Base-by-base conservation (phyloP, 1,284 basidiomycete species). In the Ustilago nuda region DNA sequence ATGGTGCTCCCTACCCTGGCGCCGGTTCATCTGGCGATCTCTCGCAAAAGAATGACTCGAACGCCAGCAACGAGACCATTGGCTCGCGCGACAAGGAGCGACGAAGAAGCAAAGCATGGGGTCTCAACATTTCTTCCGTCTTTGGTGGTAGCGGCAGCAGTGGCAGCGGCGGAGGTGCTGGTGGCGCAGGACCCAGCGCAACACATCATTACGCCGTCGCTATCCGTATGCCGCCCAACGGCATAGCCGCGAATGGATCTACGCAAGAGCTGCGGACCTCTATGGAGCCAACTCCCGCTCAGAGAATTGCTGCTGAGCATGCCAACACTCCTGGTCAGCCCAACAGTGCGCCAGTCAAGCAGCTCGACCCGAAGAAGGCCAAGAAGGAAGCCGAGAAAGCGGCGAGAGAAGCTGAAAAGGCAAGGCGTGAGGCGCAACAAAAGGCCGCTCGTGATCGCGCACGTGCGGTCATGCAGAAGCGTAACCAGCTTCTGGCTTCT, bases 381-480 rank as follows among this genome's bases (percentile, higher is more conserved):
- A 94, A 94, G 89, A 95, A 95, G 88, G 93, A 95, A 86, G 93
- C 93, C 1, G 92, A 95, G 85, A 90, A 91, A 57, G 88, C 92
- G 58, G 91, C 92, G 41, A 91, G 91, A 66, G 94, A 98, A 86
- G 92, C 76, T 15, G 94, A 96, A 88, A 91, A 92, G 85, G 92
- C 94, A 72, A 92, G 92, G 73, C 93, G 94, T 70, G 91, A 92
- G 66, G 90, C 93, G 53, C 91, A 90, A 35, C 90, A 92, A 86
- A 91, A 91, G 84, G 87, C 87, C 30, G 87, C 88, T 65, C 87
- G 88, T 80, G 95, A 98, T 81, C 92, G 96, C 81, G 94, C 96
- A 7, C 90, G 96, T 58, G 95, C 94, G 43, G 96, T 98, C 86
- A 92, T 98, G 91, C 91, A 92, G 85, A 98, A 98, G 88, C 92